Percentiles rank a stretch among this genome's conserved stretches.
These are phyloP conservation scores for Phellopilus nigrolimitatus DNA, from an alignment of 1,284 basidiomycete species.

Conservation along the genomic window DNA sequence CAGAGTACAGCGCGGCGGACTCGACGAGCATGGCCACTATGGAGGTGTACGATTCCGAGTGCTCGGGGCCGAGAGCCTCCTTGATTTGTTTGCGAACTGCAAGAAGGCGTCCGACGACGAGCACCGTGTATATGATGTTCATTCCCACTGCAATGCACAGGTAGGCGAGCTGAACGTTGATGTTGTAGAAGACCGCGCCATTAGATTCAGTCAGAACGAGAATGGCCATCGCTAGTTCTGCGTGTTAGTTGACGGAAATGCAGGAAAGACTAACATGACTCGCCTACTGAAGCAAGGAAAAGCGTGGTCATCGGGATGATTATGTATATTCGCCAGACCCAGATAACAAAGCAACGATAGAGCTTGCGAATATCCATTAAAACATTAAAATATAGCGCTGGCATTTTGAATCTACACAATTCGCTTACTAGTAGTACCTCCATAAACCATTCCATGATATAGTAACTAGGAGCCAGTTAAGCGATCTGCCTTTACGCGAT, in stretches of 20 bases:
- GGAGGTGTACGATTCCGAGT: conserved; percentile 24
- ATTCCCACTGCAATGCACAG: conserved; percentile 28
- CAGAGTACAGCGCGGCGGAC: conserved; percentile 23
- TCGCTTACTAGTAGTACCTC: too few species aligned
- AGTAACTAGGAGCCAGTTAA: too few species aligned
- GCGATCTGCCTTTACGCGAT: too few species aligned
- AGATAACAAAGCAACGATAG: too few species aligned
- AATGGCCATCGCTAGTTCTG: conserved; percentile 26
- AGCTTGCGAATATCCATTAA: too few species aligned
- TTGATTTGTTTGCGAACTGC: conserved; percentile 22
- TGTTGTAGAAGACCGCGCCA: conserved; percentile 26
- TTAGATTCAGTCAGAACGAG: conserved; percentile 26
- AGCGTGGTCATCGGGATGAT: conserved; percentile 26
- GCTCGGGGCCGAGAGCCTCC: conserved; percentile 22
- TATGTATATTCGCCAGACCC: conserved; percentile 21
- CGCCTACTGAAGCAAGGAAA: conserved; percentile 27
- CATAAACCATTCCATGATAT: too few species aligned
- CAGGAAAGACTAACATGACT: conserved; percentile 5
- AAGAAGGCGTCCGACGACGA: conserved; percentile 27
- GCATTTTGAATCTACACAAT: too few species aligned
- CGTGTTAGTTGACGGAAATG: not conserved
- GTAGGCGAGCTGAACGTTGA: conserved; percentile 27
- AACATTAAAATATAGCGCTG: too few species aligned
- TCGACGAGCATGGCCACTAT: conserved; percentile 27
- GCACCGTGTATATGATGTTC: conserved; percentile 29